Percentiles rank a stretch among this genome's conserved stretches.
Evolutionary conservation across 495 filamentous ascomycete species (phyloP).

Genomic region (Podospora conica): DNA sequence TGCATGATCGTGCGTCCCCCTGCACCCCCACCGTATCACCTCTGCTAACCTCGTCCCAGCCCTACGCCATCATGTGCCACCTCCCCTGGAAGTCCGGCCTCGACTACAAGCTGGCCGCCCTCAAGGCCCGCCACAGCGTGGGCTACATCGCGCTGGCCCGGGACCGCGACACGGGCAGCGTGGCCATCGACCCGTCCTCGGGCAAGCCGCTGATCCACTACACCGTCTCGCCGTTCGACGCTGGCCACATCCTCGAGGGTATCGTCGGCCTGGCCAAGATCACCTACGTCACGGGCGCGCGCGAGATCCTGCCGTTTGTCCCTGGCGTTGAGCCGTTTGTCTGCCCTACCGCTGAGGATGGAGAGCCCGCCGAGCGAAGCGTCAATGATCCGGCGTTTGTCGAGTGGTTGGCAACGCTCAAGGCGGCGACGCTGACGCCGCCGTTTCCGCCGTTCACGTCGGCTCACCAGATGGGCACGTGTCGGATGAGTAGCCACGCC

Average conservation of each 20-base stretch:
- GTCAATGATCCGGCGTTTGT: conserved; percentile 62
- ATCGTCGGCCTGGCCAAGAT: conserved; percentile 67
- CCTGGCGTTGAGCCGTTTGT: conserved; percentile 61
- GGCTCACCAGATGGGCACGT: conserved; percentile 92
- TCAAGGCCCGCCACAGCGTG: conserved; percentile 56
- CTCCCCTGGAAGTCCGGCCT: conserved; percentile 59
- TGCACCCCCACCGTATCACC: not conserved
- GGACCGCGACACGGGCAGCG: conserved; percentile 65
- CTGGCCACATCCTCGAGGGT: conserved; percentile 61
- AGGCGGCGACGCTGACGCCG: conserved; percentile 42
- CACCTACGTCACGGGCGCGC: conserved; percentile 67
- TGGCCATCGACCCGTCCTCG: conserved; percentile 66
- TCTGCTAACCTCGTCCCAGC: conserved; percentile 14
- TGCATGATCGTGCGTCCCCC: conserved; percentile 48
- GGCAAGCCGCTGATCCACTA: conserved; percentile 62
- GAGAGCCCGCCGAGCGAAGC: conserved; percentile 35
- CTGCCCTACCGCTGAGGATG: conserved; percentile 35
- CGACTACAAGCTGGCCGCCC: conserved; percentile 59
- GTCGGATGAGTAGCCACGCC: conserved; percentile 64
- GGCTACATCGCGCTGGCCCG: conserved; percentile 64
- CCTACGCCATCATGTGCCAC: conserved; percentile 41
- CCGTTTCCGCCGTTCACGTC: conserved; percentile 42
- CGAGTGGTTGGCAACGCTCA: conserved; percentile 59
- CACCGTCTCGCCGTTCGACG: conserved; percentile 61
- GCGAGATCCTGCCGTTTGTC: conserved; percentile 62